Conservation (phyloP, 371 early-diverging fungal genomes). For the Polyrhizophydium stewartii region DNA sequence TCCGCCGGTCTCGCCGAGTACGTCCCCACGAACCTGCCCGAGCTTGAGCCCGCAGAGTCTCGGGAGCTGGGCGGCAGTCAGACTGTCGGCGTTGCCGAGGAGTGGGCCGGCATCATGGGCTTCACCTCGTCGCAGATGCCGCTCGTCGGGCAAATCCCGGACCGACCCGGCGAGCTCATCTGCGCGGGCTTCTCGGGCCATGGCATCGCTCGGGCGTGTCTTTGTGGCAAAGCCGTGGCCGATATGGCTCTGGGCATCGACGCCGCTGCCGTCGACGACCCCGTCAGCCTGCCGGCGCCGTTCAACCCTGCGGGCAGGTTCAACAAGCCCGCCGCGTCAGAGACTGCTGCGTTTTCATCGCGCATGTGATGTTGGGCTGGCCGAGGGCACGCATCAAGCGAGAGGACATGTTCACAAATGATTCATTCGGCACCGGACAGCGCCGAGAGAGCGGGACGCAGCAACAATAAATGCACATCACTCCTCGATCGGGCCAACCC, state of each 20-base stretch:
- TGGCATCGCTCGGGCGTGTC: conserved; percentile 51
- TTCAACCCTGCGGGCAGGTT: not conserved
- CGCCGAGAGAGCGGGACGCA: too few species aligned
- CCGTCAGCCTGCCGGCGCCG: not conserved
- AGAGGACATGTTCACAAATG: too few species aligned
- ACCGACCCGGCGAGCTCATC: conserved; percentile 28
- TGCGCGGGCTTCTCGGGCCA: conserved; percentile 43
- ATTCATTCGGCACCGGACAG: too few species aligned
- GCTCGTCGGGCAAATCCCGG: conserved; percentile 33
- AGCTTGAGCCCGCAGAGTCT: not conserved
- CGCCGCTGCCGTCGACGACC: conserved; percentile 8
- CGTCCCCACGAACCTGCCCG: conserved; percentile 18
- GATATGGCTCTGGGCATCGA: conserved; percentile 28
- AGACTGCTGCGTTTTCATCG: not conserved
- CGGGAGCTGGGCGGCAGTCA: too few species aligned
- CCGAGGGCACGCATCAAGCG: too few species aligned
- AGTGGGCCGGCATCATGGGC: conserved; percentile 52
- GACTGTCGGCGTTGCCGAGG: conserved; percentile 26
- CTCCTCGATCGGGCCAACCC: too few species aligned
- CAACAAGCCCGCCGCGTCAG: not conserved
- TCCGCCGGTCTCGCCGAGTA: conserved; percentile 28
- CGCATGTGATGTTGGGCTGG: too few species aligned
- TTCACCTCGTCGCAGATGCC: conserved; percentile 42
- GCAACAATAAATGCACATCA: too few species aligned
- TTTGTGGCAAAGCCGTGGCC: conserved; percentile 40